Percentiles rank a stretch among this genome's conserved stretches.
phyloP scores from a whole-genome alignment of 2,329 filamentous ascomycete species.

The Xylaria arbuscula region DNA sequence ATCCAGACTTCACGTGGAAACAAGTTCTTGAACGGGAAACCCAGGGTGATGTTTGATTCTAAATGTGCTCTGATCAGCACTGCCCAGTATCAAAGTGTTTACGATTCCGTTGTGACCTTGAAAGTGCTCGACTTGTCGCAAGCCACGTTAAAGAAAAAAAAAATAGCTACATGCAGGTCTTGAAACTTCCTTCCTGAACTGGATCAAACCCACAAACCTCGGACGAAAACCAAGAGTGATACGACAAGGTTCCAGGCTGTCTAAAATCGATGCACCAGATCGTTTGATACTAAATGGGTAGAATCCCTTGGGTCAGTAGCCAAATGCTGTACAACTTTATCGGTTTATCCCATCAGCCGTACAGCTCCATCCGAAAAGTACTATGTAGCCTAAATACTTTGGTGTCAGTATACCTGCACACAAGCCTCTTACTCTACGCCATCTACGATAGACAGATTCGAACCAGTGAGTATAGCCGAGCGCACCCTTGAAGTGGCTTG shows the following conservation, averaged over 20 bases:
- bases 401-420: background rate
- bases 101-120: conserved; percentile 11
- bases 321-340: conserved; percentile 28
- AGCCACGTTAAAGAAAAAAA: conserved; percentile 26
- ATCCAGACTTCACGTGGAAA: conserved; percentile 14
- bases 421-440: conserved; percentile 9
- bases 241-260: conserved; percentile 32
- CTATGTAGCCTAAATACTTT: conserved; percentile 9
- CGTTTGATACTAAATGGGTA: conserved; percentile 18
- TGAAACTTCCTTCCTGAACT: conserved; percentile 38
- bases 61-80: conserved; percentile 22
- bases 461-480: conserved; percentile 36
- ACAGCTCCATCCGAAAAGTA: conserved; percentile 21
- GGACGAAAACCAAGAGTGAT: conserved; percentile 33
- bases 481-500: conserved; percentile 26
- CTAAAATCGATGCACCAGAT: conserved; percentile 9
- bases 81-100: conserved; percentile 22
- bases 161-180: conserved; percentile 35
- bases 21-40: conserved; percentile 22
- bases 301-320: conserved; percentile 22
- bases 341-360: conserved; percentile 9
- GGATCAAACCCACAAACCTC: conserved; percentile 29
- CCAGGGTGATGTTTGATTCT: conserved; percentile 15
- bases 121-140: conserved; percentile 26
- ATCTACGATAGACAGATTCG: conserved; percentile 5